phyloP scores from a whole-genome alignment of 352 stramenopile genomes.

The Peronospora belbahrii region DNA sequence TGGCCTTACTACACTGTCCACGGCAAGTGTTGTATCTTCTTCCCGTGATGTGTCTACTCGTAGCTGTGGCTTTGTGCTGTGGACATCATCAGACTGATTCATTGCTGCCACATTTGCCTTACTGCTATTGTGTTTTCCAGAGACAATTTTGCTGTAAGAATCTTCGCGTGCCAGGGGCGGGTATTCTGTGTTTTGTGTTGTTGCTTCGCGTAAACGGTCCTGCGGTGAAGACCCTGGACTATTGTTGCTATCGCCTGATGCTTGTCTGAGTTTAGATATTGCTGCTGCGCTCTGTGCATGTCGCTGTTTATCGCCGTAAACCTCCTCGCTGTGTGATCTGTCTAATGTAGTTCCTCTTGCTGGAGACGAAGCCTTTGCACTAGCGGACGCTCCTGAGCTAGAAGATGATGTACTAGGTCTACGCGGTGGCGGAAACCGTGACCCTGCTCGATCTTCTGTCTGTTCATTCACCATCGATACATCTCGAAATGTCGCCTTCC shows the following conservation, averaged over 20 bases:
- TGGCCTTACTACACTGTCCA: slow-evolving; percentile 39
- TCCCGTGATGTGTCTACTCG: slow-evolving; percentile 41
- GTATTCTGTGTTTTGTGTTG: slow-evolving; percentile 18
- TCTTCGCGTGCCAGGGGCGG: slow-evolving; percentile 16
- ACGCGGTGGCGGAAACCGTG: slow-evolving; percentile 44
- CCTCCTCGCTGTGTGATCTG: slow-evolving; percentile 25
- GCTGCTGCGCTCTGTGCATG: slow-evolving; percentile 70
- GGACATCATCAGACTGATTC: slow-evolving; percentile 5
- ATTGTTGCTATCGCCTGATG: slow-evolving; percentile 16
- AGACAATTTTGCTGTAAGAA: slow-evolving; percentile 51
- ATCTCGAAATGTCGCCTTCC: slow-evolving; percentile 70
- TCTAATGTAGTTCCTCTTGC: slow-evolving; percentile 12
- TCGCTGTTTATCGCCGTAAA: slow-evolving; percentile 38
- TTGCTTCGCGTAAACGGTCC: slow-evolving; percentile 10
- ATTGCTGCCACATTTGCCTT: slow-evolving; percentile 1
- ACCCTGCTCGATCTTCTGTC: slow-evolving; percentile 44
- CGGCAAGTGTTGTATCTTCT: slow-evolving; percentile 14
- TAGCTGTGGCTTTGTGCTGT: slow-evolving; percentile 31
- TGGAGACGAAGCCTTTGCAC: slow-evolving; percentile 20
- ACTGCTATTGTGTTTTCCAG: slow-evolving; percentile 22
- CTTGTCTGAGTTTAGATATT: slow-evolving; percentile 57
- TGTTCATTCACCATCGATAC: slow-evolving; percentile 32
- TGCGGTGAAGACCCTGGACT: slow-evolving; percentile 22
- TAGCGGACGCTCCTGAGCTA: slow-evolving; percentile 14
- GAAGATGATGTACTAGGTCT: slow-evolving; percentile 15